These are phyloP conservation scores for Raffaelea arxii DNA, from an alignment of 2,329 filamentous ascomycete species.

Conservation along the genomic window DNA sequence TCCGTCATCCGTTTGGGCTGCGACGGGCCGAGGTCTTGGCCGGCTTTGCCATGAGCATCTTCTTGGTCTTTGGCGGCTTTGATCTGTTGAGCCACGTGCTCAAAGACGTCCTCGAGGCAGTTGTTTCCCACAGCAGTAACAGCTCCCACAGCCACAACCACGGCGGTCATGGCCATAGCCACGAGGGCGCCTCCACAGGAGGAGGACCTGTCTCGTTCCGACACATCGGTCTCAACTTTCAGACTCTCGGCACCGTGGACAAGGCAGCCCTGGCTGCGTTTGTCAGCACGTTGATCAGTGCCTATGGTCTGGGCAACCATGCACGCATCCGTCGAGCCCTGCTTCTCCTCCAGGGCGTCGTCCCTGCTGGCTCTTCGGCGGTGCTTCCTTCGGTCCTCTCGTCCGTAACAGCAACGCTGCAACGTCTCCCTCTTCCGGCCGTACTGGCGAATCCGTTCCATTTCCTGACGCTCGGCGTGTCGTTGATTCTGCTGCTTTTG, in stretches of 20 bases:
- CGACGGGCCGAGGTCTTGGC: conserved; percentile 89
- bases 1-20: conserved; percentile 88
- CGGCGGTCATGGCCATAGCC: conserved; percentile 45
- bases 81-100: conserved; percentile 90
- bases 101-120: conserved; percentile 74
- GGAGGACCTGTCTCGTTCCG: neutral
- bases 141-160: conserved; percentile 15
- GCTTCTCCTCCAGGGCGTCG: conserved; percentile 20
- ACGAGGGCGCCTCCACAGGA: conserved; percentile 28
- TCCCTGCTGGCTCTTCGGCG: neutral
- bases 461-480: conserved; percentile 85
- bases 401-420: conserved; percentile 40
- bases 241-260: conserved; percentile 70
- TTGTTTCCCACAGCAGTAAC: neutral
- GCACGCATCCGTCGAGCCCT: conserved; percentile 86
- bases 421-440: conserved; percentile 57
- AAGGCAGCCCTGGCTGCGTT: conserved; percentile 75
- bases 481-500: conserved; percentile 60
- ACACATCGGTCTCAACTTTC: conserved; percentile 20
- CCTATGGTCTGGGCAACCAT: conserved; percentile 81
- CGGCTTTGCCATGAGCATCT: conserved; percentile 91
- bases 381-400: neutral
- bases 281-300: conserved; percentile 72
- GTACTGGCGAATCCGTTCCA: conserved; percentile 93
- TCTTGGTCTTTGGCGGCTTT: conserved; percentile 94